These are phyloP conservation scores for Cercophora newfieldiana DNA, from an alignment of 495 filamentous ascomycete genomes.

Conservation along the genomic window DNA sequence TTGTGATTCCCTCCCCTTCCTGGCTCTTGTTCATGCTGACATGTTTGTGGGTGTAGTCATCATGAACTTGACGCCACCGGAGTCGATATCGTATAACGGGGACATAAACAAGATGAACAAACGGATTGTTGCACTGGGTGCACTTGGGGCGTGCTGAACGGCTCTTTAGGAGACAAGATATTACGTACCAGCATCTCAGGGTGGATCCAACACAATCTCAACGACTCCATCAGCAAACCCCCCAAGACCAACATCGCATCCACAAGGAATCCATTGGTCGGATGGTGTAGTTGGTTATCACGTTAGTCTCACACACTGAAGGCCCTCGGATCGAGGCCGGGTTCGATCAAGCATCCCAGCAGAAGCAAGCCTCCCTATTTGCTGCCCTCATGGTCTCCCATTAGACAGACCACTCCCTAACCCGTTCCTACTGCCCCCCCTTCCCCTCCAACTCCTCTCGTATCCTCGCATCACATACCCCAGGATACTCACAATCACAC, in stretches of 20 bases:
- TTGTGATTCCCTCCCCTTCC: background rate
- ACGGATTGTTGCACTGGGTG: background rate
- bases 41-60: background rate
- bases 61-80: background rate
- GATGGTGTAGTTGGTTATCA: too few species aligned
- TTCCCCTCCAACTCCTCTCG: constrained; percentile 25
- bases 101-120: background rate
- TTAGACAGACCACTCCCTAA: background rate
- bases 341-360: too few species aligned
- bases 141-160: background rate
- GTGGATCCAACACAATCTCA: too few species aligned
- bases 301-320: too few species aligned
- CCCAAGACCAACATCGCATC: too few species aligned
- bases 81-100: background rate
- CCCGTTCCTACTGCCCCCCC: background rate
- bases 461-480: constrained; percentile 35
- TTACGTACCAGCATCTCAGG: too few species aligned
- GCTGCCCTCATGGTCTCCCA: background rate
- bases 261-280: too few species aligned
- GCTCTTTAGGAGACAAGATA: background rate
- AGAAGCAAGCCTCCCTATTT: too few species aligned
- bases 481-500: constrained; percentile 31
- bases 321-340: too few species aligned
- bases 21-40: background rate
- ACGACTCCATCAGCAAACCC: too few species aligned